Evolutionary conservation across 192 early-diverging fungal genomes (phyloP).

Genomic region (Linnemannia zychae): DNA sequence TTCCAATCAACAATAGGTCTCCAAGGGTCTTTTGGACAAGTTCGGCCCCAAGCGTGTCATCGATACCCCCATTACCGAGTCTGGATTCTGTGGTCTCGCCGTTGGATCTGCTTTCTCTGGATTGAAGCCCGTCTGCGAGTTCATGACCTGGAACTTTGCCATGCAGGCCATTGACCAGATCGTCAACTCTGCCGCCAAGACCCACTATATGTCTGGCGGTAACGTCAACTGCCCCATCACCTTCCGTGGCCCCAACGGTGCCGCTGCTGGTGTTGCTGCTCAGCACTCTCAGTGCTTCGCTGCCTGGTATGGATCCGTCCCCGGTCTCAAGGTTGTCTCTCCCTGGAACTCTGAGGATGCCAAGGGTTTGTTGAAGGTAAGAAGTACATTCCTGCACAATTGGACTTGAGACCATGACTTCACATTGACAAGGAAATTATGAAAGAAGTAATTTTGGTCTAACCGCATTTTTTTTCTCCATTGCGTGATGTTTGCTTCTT

Average conservation of each 20-base stretch:
- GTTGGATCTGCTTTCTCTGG: slow-evolving; percentile 94
- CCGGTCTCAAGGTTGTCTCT: slow-evolving; percentile 96
- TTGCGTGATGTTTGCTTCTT: not conserved
- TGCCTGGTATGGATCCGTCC: slow-evolving; percentile 98
- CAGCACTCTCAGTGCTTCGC: slow-evolving; percentile 99
- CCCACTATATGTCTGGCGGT: slow-evolving; percentile 97
- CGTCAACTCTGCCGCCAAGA: slow-evolving; percentile 99
- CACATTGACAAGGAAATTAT: not conserved
- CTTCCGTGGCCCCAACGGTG: slow-evolving; percentile 99
- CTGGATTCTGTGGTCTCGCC: slow-evolving; percentile 97
- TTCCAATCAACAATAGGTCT: slow-evolving; percentile 71
- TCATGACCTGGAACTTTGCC: slow-evolving; percentile 99
- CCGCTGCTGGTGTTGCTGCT: slow-evolving; percentile 95
- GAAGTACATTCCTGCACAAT: not conserved
- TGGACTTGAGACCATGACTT: not conserved
- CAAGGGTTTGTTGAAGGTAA: slow-evolving; percentile 92
- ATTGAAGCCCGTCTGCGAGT: slow-evolving; percentile 97
- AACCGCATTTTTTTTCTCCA: not conserved
- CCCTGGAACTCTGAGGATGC: slow-evolving; percentile 98
- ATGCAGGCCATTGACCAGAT: slow-evolving; percentile 99
- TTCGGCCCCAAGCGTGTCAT: slow-evolving; percentile 97
- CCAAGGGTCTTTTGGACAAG: slow-evolving; percentile 97
- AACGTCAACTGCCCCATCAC: slow-evolving; percentile 91
- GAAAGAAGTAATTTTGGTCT: not conserved
- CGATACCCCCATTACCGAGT: slow-evolving; percentile 99